Conservation (phyloP, 2,329 filamentous ascomycete species). For the Colletotrichum phormii region DNA sequence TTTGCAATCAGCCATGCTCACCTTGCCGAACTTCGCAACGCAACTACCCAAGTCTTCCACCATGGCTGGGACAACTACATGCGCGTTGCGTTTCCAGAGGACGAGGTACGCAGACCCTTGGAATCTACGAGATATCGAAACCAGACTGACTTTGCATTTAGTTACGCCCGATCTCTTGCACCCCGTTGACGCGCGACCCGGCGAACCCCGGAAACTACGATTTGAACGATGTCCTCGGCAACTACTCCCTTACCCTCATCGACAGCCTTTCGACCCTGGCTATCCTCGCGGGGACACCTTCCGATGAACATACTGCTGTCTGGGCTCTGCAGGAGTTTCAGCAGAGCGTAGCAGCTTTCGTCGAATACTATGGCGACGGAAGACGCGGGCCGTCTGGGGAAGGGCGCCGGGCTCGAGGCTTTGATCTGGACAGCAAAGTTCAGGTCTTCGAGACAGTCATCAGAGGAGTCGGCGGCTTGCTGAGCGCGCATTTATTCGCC, state of each 20-base stretch:
- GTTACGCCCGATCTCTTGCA: slow-evolving; percentile 87
- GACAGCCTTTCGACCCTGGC: slow-evolving; percentile 95
- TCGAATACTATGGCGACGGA: slow-evolving; percentile 89
- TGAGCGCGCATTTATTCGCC: slow-evolving; percentile 95
- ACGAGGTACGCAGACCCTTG: slow-evolving; percentile 70
- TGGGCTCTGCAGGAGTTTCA: slow-evolving; percentile 82
- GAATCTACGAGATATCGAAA: not conserved
- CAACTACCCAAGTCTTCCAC: slow-evolving; percentile 87
- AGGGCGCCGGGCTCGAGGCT: slow-evolving; percentile 81
- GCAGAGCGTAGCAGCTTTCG: slow-evolving; percentile 78
- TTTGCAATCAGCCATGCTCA: slow-evolving; percentile 66
- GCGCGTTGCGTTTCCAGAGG: slow-evolving; percentile 92
- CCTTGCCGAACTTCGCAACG: slow-evolving; percentile 66
- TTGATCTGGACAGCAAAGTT: slow-evolving; percentile 97
- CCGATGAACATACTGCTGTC: slow-evolving; percentile 64
- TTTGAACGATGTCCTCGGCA: slow-evolving; percentile 94
- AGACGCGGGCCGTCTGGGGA: slow-evolving; percentile 73
- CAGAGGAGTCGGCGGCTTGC: slow-evolving; percentile 86
- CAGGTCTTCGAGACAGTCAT: slow-evolving; percentile 99
- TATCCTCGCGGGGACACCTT: slow-evolving; percentile 83
- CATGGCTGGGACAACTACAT: slow-evolving; percentile 98
- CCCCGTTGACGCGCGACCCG: slow-evolving; percentile 84
- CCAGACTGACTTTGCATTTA: slow-evolving; percentile 48
- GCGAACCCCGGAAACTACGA: slow-evolving; percentile 84
- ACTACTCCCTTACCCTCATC: slow-evolving; percentile 95